These are phyloP conservation scores for Hemileccinum impolitum DNA, from an alignment of 768 basidiomycete genomes.

Conservation along the genomic window DNA sequence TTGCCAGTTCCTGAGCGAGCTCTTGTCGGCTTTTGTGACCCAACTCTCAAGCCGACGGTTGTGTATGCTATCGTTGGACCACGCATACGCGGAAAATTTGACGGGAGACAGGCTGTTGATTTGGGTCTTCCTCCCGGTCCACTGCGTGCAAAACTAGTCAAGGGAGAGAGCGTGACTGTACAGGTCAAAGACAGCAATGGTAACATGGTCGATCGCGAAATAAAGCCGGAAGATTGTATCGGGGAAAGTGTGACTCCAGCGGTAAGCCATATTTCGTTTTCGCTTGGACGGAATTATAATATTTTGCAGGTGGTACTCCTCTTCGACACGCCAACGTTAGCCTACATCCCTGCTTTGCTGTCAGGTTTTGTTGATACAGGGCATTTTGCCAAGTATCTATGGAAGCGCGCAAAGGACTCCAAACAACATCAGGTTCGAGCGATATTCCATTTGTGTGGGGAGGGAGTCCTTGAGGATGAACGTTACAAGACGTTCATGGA, in stretches of 20 bases:
- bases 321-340: conserved; percentile 65
- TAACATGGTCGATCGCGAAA: conserved; percentile 42
- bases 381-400: conserved; percentile 49
- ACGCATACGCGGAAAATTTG: conserved; percentile 65
- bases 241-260: conserved; percentile 49
- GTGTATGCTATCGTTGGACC: conserved; percentile 54
- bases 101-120: conserved; percentile 56
- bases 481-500: conserved; percentile 73
- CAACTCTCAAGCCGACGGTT: conserved; percentile 35
- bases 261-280: conserved; percentile 29
- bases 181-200: conserved; percentile 45
- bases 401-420: conserved; percentile 36
- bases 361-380: conserved; percentile 44
- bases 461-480: conserved; percentile 64
- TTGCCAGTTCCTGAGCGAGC: conserved; percentile 24
- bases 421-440: conserved; percentile 44
- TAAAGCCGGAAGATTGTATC: conserved; percentile 59
- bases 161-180: conserved; percentile 61
- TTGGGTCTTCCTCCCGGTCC: conserved; percentile 63
- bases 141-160: conserved; percentile 55
- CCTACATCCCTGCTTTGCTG: conserved; percentile 51
- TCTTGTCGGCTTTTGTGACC: conserved; percentile 14
- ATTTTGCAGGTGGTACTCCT: conserved; percentile 54
- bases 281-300: not conserved
- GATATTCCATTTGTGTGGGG: conserved; percentile 71